Conservation (phyloP, 169 alveolate species). For the Plasmodium vivax region DNA sequence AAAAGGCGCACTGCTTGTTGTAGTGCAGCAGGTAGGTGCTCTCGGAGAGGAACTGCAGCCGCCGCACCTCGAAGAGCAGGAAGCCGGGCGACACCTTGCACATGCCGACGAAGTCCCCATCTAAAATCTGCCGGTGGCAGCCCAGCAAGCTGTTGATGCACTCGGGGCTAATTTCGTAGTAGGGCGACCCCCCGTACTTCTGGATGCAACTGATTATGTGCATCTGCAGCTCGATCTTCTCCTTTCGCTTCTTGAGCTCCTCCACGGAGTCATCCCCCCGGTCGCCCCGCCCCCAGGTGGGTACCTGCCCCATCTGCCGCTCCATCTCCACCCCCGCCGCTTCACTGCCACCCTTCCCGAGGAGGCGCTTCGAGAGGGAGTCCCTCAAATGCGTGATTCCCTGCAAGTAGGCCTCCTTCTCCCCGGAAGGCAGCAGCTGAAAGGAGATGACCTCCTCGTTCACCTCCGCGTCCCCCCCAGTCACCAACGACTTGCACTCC, state of each 20-base stretch:
- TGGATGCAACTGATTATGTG: slow-evolving; percentile 33
- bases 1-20: slow-evolving; percentile 47
- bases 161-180: slow-evolving; percentile 28
- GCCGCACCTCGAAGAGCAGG: slow-evolving; percentile 14
- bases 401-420: slow-evolving; percentile 1
- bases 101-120: slow-evolving; percentile 20
- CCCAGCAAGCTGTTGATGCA: slow-evolving; percentile 22
- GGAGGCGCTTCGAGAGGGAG: neutral
- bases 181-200: slow-evolving; percentile 60
- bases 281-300: neutral
- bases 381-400: neutral
- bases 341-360: neutral
- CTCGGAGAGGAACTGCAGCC: slow-evolving; percentile 43
- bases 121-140: slow-evolving; percentile 18
- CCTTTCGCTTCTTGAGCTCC: slow-evolving; percentile 11
- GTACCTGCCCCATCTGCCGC: neutral
- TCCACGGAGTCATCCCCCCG: neutral
- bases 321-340: neutral
- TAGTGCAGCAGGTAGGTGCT: slow-evolving; percentile 51
- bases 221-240: slow-evolving; percentile 11
- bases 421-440: neutral
- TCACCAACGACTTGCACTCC: slow-evolving; percentile 13
- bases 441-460: slow-evolving; percentile 6
- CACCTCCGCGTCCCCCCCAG: slow-evolving; percentile 1
- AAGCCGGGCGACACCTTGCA: slow-evolving; percentile 5